Evolutionary conservation across 2,329 filamentous ascomycete species (phyloP), one percentile per base, ranked within the genome.

Genomic region (Plenodomus tracheiphilus): DNA sequence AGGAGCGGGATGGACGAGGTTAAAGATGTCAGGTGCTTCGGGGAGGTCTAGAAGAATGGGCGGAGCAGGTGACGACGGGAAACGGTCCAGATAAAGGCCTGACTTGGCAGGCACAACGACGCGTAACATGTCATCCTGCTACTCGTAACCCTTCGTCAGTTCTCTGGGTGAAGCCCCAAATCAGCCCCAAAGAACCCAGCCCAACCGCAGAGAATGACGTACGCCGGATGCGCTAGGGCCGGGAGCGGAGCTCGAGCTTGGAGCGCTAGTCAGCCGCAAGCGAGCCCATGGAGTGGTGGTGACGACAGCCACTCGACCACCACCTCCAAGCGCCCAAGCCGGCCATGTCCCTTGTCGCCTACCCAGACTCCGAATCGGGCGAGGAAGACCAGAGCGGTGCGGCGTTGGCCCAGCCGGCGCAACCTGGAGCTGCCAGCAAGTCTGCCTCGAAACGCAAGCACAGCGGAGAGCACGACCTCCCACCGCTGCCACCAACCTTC

Each of bases 401-500:
- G 41, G 44, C 37, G 15, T n/a, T 48, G 41, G 48, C 52, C 32
- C 45, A 57, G 39, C 35, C 58, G 40, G 40, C 40, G 15, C 49
- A 51, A 22, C 46, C 44, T n/a, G n/a, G n/a, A n/a, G n/a, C n/a
- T 40, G 38, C 50, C 47, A 34, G 50, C 39, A 47, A 43, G 43
- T 11, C 44, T 45, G 43, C 51, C 30, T 39, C 56, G 46, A 73
- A 73, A 61, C 68, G 69, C 56, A 72, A 66, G 61, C 64, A 50
- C 47, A 61, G 46, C 52, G 28, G 6, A 32, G 51, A 56, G n/a
- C 19, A 56, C 40, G 64, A 69, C 19, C 74, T 92, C 30, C 91
- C 89, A 22, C 89, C 91, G 8, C 80, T 97, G 18, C 93, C 92
- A 8, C 73, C 85, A 11, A 77, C 83, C 46, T 97, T 99, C 72